Evolutionary conservation across 1,284 basidiomycete species (phyloP).

Genomic region (Anthracocystis walkeri): DNA sequence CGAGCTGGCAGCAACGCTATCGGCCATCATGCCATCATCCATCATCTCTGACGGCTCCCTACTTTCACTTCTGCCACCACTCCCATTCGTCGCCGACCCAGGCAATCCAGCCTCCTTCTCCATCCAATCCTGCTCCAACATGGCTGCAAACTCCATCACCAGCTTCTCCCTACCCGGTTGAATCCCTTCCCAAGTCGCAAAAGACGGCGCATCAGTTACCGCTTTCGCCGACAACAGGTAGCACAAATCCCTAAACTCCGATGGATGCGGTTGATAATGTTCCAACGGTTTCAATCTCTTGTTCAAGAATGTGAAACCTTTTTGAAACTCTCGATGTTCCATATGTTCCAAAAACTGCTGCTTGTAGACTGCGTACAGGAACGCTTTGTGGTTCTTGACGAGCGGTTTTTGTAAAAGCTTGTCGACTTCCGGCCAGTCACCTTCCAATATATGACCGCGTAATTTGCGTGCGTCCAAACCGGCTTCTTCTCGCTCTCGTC

Average conservation of each 20-base stretch:
- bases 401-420: conserved; percentile 69
- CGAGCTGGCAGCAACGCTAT: conserved; percentile 9
- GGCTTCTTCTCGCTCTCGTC: conserved; percentile 64
- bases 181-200: conserved; percentile 72
- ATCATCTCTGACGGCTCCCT: conserved; percentile 27
- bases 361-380: conserved; percentile 70
- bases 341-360: conserved; percentile 72
- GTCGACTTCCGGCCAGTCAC: conserved; percentile 72
- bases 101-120: conserved; percentile 51
- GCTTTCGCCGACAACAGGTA: conserved; percentile 71
- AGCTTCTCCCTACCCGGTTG: conserved; percentile 70
- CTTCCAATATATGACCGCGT: conserved; percentile 71
- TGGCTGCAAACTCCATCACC: conserved; percentile 64
- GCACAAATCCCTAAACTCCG: conserved; percentile 72
- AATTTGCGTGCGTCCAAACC: conserved; percentile 70
- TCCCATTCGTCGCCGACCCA: conserved; percentile 20
- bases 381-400: conserved; percentile 72
- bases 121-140: conserved; percentile 63
- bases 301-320: conserved; percentile 72
- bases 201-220: conserved; percentile 72
- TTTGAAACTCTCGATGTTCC: conserved; percentile 71
- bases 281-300: conserved; percentile 73
- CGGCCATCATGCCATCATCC: conserved; percentile 37
- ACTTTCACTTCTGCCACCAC: conserved; percentile 7
- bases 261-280: conserved; percentile 72